A percentile compares a stretch with the other conserved stretches of the same genome.
Conservation (phyloP, 1,139 yeast species). For the Starmera stellimalicola region DNA sequence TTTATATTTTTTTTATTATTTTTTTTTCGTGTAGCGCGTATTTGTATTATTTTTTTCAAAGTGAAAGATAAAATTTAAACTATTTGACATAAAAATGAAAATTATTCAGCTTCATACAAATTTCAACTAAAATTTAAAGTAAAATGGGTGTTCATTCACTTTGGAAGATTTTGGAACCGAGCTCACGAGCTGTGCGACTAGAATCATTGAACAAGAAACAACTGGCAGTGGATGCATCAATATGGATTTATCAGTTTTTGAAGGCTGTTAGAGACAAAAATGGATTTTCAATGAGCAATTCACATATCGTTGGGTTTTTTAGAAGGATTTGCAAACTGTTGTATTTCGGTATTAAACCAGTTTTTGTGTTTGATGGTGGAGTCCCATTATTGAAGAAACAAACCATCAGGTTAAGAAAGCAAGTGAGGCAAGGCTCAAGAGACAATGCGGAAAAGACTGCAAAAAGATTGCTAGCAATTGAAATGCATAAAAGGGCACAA, state of each 20-base stretch:
- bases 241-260: slow-evolving; percentile 95
- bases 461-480: slow-evolving; percentile 68
- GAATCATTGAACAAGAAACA: slow-evolving; percentile 70
- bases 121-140: too few relatives aligned
- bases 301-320: slow-evolving; percentile 92
- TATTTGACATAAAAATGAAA: too few relatives aligned
- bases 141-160: slow-evolving; percentile 92
- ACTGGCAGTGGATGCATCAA: slow-evolving; percentile 95
- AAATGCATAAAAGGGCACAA: slow-evolving; percentile 52
- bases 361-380: slow-evolving; percentile 96
- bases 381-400: slow-evolving; percentile 79
- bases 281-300: slow-evolving; percentile 68
- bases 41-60: too few relatives aligned
- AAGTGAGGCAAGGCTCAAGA: slow-evolving; percentile 64
- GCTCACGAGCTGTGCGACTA: slow-evolving; percentile 82
- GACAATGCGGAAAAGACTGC: slow-evolving; percentile 73
- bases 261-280: slow-evolving; percentile 87
- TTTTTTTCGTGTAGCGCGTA: too few relatives aligned
- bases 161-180: slow-evolving; percentile 89
- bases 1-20: too few relatives aligned
- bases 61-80: too few relatives aligned
- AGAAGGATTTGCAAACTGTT: slow-evolving; percentile 85
- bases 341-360: slow-evolving; percentile 83
- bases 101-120: background rate
- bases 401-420: slow-evolving; percentile 63